phyloP scores from a whole-genome alignment of 345 rosid genomes.

The Arabidopsis thaliana region DNA sequence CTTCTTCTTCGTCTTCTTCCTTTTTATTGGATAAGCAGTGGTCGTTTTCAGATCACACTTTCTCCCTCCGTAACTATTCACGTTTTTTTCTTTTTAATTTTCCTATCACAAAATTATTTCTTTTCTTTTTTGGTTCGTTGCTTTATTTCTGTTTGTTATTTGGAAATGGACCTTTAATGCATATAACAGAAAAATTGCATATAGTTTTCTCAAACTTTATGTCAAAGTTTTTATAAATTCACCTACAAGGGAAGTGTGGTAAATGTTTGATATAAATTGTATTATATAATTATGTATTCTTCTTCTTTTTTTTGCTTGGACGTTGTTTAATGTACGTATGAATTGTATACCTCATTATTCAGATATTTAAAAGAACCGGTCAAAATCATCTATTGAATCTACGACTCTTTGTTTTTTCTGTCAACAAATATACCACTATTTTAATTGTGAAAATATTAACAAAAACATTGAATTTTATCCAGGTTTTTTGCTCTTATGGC shows the following conservation, averaged over 20 bases:
- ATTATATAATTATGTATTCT: too few relatives aligned
- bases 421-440: background rate
- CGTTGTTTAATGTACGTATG: background rate
- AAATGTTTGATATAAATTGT: too few relatives aligned
- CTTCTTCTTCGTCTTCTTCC: background rate
- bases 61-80: constrained; percentile 29
- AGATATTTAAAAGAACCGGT: constrained; percentile 1
- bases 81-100: constrained; percentile 3
- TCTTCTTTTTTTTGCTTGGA: background rate
- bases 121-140: background rate
- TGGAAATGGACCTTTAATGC: background rate
- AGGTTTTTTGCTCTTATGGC: background rate
- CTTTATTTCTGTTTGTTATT: background rate
- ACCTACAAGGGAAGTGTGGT: background rate
- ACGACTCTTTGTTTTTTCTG: background rate
- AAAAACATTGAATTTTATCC: background rate
- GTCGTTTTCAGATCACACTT: constrained; percentile 36
- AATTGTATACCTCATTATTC: background rate
- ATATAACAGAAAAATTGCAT: background rate
- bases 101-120: constrained; percentile 19
- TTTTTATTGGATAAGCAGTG: constrained; percentile 36
- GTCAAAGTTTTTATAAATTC: background rate
- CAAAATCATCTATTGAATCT: constrained; percentile 9
- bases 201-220: too few relatives aligned
- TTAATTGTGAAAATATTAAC: background rate